Evolutionary conservation across 495 filamentous ascomycete genomes (phyloP).

Genomic region (Paragyromitra xinjiangensis): DNA sequence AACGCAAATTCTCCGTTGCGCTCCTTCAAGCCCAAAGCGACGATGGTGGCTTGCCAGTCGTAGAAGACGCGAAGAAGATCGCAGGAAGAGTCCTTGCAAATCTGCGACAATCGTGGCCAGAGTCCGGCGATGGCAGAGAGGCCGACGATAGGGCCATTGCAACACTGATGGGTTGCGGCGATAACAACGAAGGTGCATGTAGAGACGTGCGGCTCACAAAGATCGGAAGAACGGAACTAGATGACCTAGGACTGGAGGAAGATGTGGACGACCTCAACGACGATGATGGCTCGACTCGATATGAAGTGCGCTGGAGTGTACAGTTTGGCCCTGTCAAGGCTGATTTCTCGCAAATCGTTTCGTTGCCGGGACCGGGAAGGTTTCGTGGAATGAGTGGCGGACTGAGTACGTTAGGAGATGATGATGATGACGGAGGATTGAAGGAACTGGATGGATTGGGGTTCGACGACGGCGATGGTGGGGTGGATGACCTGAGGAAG

Average conservation of each 20-base stretch:
- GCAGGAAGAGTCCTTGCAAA: slow-evolving; percentile 48
- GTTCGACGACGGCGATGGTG: slow-evolving; percentile 41
- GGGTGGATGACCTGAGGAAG: slow-evolving; percentile 54
- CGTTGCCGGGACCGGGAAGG: slow-evolving; percentile 23
- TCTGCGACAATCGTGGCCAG: slow-evolving; percentile 46
- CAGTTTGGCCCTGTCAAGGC: slow-evolving; percentile 52
- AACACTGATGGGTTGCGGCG: slow-evolving; percentile 38
- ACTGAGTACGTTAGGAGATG: slow-evolving; percentile 44
- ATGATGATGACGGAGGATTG: slow-evolving; percentile 44
- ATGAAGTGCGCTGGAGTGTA: slow-evolving; percentile 52
- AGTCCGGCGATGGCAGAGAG: slow-evolving; percentile 33
- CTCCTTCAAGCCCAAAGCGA: slow-evolving; percentile 44
- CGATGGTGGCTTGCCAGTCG: slow-evolving; percentile 8
- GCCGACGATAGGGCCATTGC: slow-evolving; percentile 48
- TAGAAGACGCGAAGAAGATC: slow-evolving; percentile 54
- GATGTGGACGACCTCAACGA: slow-evolving; percentile 45
- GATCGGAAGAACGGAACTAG: slow-evolving; percentile 34
- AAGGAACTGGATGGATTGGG: slow-evolving; percentile 46
- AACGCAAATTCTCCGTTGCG: slow-evolving; percentile 45
- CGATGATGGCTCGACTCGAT: slow-evolving; percentile 38
- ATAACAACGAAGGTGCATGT: slow-evolving; percentile 31
- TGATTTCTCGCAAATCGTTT: slow-evolving; percentile 54
- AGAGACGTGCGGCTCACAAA: slow-evolving; percentile 43
- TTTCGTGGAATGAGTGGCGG: slow-evolving; percentile 44
- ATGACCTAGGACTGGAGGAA: slow-evolving; percentile 47